Percentiles rank a stretch among this genome's conserved stretches.
phyloP scores from a whole-genome alignment of 1,284 basidiomycete species.

The Cryptococcus depauperatus region DNA sequence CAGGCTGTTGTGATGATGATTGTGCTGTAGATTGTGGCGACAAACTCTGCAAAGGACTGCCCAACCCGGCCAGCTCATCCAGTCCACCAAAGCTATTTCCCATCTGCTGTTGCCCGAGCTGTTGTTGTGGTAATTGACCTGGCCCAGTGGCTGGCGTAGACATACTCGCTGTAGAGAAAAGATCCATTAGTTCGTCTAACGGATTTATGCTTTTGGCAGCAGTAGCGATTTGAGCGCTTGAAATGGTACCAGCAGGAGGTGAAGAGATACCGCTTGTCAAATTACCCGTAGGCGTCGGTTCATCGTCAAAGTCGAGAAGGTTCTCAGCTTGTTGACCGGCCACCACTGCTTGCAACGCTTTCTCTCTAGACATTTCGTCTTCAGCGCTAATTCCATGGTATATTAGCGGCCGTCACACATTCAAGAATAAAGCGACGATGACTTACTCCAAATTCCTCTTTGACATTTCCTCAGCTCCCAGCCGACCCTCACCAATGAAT shows the following conservation, averaged over 20 bases:
- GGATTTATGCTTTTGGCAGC: conserved; percentile 57
- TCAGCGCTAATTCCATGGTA: conserved; percentile 48
- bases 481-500: conserved; percentile 73
- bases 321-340: conserved; percentile 89
- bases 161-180: conserved; percentile 58
- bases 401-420: not conserved
- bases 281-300: conserved; percentile 47
- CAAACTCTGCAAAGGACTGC: conserved; percentile 2
- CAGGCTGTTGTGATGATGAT: no score
- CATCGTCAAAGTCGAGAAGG: conserved; percentile 75
- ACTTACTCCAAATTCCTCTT: conserved; percentile 60
- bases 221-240: conserved; percentile 26
- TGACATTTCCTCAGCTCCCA: conserved; percentile 75
- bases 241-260: conserved; percentile 13
- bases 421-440: conserved; percentile 1
- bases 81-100: conserved; percentile 11
- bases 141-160: conserved; percentile 27
- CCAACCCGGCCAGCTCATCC: conserved; percentile 13
- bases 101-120: conserved; percentile 4
- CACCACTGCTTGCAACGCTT: conserved; percentile 79
- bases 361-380: conserved; percentile 59
- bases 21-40: conserved; percentile 4
- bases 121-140: conserved; percentile 6
- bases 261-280: conserved; percentile 1
- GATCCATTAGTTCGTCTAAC: conserved; percentile 79